Evolutionary conservation across 2,329 filamentous ascomycete genomes (phyloP).

Genomic region (Didymella pomorum): DNA sequence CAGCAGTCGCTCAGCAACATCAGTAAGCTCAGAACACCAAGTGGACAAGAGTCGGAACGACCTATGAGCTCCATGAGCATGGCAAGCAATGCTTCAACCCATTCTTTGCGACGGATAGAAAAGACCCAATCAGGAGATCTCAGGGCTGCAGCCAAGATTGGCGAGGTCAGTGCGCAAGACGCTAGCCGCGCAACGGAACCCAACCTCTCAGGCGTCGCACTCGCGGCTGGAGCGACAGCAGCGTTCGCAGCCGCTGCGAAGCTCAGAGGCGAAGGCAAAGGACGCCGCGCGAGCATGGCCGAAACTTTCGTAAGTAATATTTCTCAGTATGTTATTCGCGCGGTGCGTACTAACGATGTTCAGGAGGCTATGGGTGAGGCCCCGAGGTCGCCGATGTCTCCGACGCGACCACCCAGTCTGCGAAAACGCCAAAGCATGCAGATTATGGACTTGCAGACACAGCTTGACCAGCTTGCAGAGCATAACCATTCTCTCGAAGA

Average conservation of each 20-base stretch:
- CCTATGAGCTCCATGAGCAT: slow-evolving; percentile 64
- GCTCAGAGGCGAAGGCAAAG: slow-evolving; percentile 86
- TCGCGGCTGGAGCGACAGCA: slow-evolving; percentile 48
- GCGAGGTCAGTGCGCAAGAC: slow-evolving; percentile 54
- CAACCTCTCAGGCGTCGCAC: slow-evolving; percentile 43
- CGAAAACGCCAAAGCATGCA: slow-evolving; percentile 98
- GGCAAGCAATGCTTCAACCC: slow-evolving; percentile 67
- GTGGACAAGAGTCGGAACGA: slow-evolving; percentile 56
- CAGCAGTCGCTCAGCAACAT: slow-evolving; percentile 55
- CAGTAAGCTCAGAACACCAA: slow-evolving; percentile 46
- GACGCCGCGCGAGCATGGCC: slow-evolving; percentile 80
- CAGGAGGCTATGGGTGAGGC: slow-evolving; percentile 95
- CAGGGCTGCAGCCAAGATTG: slow-evolving; percentile 70
- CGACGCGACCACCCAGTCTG: slow-evolving; percentile 93
- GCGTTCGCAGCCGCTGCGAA: slow-evolving; percentile 61
- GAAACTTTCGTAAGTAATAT: slow-evolving; percentile 85
- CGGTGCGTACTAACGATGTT: slow-evolving; percentile 36
- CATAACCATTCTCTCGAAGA: slow-evolving; percentile 85
- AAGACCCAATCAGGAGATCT: slow-evolving; percentile 78
- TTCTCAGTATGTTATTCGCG: slow-evolving; percentile 18
- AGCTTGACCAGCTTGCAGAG: slow-evolving; percentile 81
- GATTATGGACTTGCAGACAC: slow-evolving; percentile 84
- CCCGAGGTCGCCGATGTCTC: slow-evolving; percentile 87
- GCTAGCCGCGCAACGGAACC: slow-evolving; percentile 42
- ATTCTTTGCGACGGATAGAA: slow-evolving; percentile 74